Evolutionary conservation across 2,329 filamentous ascomycete genomes (phyloP).

Genomic region (Massarina eburnea): DNA sequence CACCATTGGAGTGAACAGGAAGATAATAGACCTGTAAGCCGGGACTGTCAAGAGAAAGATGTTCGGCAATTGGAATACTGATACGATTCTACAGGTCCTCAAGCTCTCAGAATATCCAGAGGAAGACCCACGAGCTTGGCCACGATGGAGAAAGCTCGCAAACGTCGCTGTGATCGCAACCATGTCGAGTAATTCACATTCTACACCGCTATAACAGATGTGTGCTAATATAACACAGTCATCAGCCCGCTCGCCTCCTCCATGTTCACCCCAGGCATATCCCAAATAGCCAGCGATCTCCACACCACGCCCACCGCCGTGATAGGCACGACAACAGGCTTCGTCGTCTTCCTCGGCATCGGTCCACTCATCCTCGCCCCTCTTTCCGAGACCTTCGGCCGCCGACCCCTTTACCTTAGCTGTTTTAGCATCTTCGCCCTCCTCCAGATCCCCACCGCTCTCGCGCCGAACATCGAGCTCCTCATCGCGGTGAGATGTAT

Average conservation of each 20-base stretch:
- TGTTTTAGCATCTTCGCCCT: slow-evolving; percentile 50
- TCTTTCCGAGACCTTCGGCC: slow-evolving; percentile 51
- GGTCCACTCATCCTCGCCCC: slow-evolving; percentile 52
- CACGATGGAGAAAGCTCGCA: slow-evolving; percentile 46
- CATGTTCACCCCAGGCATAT: slow-evolving; percentile 56
- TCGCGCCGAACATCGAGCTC: slow-evolving; percentile 50
- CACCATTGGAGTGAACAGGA: slow-evolving; percentile 34
- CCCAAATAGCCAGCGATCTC: slow-evolving; percentile 52
- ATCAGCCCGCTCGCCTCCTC: slow-evolving; percentile 51
- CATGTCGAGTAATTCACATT: slow-evolving; percentile 46
- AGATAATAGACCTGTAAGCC: slow-evolving; percentile 29
- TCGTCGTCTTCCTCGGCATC: slow-evolving; percentile 53
- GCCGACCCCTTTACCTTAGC: slow-evolving; percentile 47
- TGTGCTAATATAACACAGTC: slow-evolving; percentile 28
- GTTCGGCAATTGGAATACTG: slow-evolving; percentile 1
- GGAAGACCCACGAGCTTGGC: slow-evolving; percentile 50
- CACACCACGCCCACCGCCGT: slow-evolving; percentile 45
- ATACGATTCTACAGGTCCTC: slow-evolving; percentile 14
- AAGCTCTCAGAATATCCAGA: slow-evolving; percentile 35
- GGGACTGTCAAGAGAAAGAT: slow-evolving; percentile 14
- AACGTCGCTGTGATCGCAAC: slow-evolving; percentile 55
- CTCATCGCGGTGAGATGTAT: slow-evolving; percentile 50
- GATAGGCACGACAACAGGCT: slow-evolving; percentile 54
- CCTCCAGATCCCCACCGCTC: slow-evolving; percentile 51
- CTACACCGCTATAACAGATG: slow-evolving; percentile 3